Evolutionary conservation across 2,329 filamentous ascomycete genomes (phyloP).

Genomic region (Fusarium musae): DNA sequence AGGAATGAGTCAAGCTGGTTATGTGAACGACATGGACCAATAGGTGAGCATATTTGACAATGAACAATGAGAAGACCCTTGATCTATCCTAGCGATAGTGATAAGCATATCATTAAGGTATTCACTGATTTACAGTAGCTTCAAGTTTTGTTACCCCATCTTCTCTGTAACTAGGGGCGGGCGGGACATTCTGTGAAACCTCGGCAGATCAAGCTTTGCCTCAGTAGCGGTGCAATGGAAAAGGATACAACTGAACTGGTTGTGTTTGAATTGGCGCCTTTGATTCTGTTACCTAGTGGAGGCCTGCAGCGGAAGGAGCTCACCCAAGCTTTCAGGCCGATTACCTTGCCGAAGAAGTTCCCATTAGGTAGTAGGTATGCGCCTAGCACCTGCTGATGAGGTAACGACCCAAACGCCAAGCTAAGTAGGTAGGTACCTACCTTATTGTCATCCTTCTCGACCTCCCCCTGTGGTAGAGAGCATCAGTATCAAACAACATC

Average conservation of each 20-base stretch:
- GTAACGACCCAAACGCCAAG: constrained; percentile 1
- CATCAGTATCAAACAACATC: constrained; percentile 2
- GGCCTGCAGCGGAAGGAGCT: neutral
- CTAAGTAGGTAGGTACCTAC: no score
- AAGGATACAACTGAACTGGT: neutral
- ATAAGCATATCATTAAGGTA: constrained; percentile 25
- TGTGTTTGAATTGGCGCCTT: neutral
- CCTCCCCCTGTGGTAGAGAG: neutral
- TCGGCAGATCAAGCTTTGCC: constrained; percentile 3
- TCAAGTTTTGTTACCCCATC: constrained; percentile 1
- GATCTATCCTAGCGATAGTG: neutral
- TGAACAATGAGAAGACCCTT: neutral
- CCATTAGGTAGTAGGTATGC: neutral
- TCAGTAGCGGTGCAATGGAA: neutral
- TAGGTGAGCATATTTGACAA: neutral
- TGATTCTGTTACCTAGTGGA: neutral
- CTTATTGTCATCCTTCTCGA: neutral
- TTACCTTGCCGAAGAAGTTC: neutral
- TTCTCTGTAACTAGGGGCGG: neutral
- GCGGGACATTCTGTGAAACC: constrained; percentile 1
- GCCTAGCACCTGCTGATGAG: neutral
- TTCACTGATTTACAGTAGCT: neutral
- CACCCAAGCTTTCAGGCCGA: neutral
- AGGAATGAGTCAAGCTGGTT: neutral
- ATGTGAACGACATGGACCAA: neutral